Conservation (phyloP, 2,329 filamentous ascomycete genomes). For the Penicillium sp. region DNA sequence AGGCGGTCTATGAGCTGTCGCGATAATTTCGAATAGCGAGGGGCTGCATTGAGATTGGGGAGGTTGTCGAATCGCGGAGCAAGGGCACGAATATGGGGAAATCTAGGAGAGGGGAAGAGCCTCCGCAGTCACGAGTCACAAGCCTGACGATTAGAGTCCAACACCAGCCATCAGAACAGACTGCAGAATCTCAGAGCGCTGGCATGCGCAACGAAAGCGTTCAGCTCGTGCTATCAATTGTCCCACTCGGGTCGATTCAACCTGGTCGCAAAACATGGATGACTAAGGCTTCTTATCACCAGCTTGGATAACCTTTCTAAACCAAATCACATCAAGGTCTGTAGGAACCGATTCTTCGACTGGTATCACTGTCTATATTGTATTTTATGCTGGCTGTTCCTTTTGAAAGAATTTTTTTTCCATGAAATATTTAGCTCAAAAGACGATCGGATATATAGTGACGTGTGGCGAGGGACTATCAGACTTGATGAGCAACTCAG, state of each 20-base stretch:
- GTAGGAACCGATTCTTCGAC: too few species aligned
- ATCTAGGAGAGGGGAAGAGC: conserved; percentile 15
- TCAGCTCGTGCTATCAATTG: conserved; percentile 9
- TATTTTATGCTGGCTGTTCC: too few species aligned
- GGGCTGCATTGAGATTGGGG: conserved; percentile 30
- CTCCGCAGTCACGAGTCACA: conserved; percentile 21
- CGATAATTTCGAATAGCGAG: conserved; percentile 20
- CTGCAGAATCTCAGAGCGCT: conserved; percentile 1
- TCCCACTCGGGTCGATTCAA: conserved; percentile 14
- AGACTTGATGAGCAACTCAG: too few species aligned
- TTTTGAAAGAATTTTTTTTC: too few species aligned
- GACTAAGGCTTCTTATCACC: conserved; percentile 24
- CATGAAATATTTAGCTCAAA: too few species aligned
- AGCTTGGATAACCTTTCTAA: too few species aligned
- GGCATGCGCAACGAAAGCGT: conserved; percentile 1
- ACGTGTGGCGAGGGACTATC: too few species aligned
- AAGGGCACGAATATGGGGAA: conserved; percentile 21
- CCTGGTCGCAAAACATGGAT: conserved; percentile 18
- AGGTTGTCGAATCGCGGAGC: conserved; percentile 18
- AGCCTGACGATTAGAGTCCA: conserved; percentile 11
- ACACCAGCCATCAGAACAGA: conserved; percentile 9
- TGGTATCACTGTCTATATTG: too few species aligned
- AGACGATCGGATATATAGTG: too few species aligned
- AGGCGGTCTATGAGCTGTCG: conserved; percentile 35
- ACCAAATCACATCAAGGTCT: too few species aligned